Conservation (phyloP, 1,284 basidiomycete genomes). For the Fomes fomentarius region DNA sequence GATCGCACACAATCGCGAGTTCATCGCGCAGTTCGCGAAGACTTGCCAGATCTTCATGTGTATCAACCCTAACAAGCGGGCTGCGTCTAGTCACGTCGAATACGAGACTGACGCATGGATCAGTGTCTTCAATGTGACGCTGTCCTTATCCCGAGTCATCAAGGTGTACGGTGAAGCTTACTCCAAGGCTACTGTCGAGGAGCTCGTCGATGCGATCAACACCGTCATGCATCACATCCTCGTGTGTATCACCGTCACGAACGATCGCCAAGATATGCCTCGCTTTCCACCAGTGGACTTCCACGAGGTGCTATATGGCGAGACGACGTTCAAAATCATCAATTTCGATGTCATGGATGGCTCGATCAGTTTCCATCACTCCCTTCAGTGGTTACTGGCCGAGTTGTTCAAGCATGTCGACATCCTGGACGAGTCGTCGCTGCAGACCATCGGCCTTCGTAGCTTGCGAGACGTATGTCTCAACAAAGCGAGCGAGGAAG, state of each 20-base stretch:
- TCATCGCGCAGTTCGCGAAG: constrained; percentile 59
- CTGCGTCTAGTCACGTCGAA: constrained; percentile 82
- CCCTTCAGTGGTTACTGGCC: constrained; percentile 89
- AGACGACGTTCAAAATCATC: constrained; percentile 62
- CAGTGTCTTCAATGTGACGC: constrained; percentile 89
- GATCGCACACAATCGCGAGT: constrained; percentile 66
- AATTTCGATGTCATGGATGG: constrained; percentile 82
- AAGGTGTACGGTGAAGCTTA: constrained; percentile 88
- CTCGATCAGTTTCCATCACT: constrained; percentile 94
- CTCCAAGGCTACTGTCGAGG: constrained; percentile 54
- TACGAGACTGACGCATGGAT: constrained; percentile 96
- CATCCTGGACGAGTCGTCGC: constrained; percentile 57
- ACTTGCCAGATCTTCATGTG: constrained; percentile 90
- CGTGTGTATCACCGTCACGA: constrained; percentile 66
- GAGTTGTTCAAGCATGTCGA: constrained; percentile 88
- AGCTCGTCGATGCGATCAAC: constrained; percentile 71
- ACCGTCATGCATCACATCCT: constrained; percentile 77
- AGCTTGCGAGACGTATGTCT: constrained; percentile 66
- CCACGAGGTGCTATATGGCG: constrained; percentile 70
- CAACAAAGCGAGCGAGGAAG: constrained; percentile 61
- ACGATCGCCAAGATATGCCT: constrained; percentile 65
- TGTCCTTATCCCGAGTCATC: constrained; percentile 86
- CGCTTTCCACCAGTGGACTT: constrained; percentile 66
- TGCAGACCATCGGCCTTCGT: constrained; percentile 53
- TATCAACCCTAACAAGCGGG: constrained; percentile 88